Evolutionary conservation across 805 yeast species (phyloP), one percentile per base, ranked within the genome.

Genomic region (Suhomyces faveliae): DNA sequence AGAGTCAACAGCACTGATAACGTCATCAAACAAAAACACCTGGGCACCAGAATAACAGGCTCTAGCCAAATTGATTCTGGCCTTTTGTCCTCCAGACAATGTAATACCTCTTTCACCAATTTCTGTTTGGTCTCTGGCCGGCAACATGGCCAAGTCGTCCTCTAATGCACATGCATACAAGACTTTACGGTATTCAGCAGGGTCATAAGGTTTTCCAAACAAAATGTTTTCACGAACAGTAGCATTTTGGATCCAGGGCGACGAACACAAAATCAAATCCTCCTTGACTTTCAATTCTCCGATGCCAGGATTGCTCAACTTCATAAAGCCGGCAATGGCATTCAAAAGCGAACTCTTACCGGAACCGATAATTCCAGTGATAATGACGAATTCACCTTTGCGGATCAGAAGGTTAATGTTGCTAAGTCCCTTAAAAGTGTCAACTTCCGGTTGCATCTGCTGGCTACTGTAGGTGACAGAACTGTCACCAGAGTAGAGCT

Each of bases 31-130:
- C 40, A 73, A 60, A 27, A 71, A 55, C 17, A 67, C 64, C 21
- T 62, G 59, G 9, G 69, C 59, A 35, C 61, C 58, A 8, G 68
- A 57, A 55, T 73, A 73, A 25, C 62, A 67, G 5, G 77, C 74
- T 57, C 77, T 64, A 17, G 77, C 77, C 59, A 73, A 64, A 54
- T 66, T 70, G 43, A 73, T 67, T 56, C 77, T 59, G 20, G 77
- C 76, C 54, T 71, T 71, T 58, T 73, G 77, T 13, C 77, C 77
- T 21, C 77, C 77, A 30, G 76, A 70, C 38, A 73, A 63, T 1
- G 74, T 73, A 43, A 72, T 62, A 47, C 77, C 77, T 49, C 74
- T 62, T 57, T 73, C 77, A 45, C 77, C 77, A 46, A 73, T 68
- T 55, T 73, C 77, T 15, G 77, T 72, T 40, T 55, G 47, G 54